Evolutionary conservation across 2,329 filamentous ascomycete species (phyloP), one percentile per base, ranked within the genome.

Genomic region (Claviceps capensis): DNA sequence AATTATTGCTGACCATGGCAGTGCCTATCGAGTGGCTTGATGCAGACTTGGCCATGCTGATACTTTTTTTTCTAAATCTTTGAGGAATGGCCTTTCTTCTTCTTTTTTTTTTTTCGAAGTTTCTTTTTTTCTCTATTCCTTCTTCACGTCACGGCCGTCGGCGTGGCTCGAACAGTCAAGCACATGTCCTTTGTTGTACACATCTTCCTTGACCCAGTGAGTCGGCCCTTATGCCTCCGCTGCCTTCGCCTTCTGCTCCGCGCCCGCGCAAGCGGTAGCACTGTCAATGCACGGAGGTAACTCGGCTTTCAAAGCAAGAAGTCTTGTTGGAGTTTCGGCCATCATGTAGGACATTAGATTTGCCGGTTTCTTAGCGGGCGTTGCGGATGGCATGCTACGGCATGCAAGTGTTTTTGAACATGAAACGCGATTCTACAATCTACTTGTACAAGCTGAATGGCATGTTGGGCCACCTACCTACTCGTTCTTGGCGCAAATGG

Each of bases 1-100:
- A 7, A 13, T 48, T 19, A 17, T 19, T 34, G 46, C 53, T 47
- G 17, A 49, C 37, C 7, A 13, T 13, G 34, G 2, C 30, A 55
- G 54, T 37, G 51, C 52, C 26, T 53, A 55, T 40, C 48, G 52
- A n/a, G 48, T 53, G 9, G 50, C 48, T 17, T 53, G 37, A 51
- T 4, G 16, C 30, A 17, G 17, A 19, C n/a, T n/a, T 23, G 22
- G 17, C 11, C 5, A 8, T 42, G 47, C 38, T 34, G 14, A 13
- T 49, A 6, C 19, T 23, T 43, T 23, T 19, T 19, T 19, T 19
- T 19, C 19, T n/a, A 3, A 13, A 3, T 3, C 4, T 42, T 40
- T 11, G 30, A 34, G 30, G 22, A 9, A 47, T 42, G 2, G 26
- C 30, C 4, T 42, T 44, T 0, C 14, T 46, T 19, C 19, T 19